Conservation (phyloP, 192 early-diverging fungal species). For the Coemansia interrupta region DNA sequence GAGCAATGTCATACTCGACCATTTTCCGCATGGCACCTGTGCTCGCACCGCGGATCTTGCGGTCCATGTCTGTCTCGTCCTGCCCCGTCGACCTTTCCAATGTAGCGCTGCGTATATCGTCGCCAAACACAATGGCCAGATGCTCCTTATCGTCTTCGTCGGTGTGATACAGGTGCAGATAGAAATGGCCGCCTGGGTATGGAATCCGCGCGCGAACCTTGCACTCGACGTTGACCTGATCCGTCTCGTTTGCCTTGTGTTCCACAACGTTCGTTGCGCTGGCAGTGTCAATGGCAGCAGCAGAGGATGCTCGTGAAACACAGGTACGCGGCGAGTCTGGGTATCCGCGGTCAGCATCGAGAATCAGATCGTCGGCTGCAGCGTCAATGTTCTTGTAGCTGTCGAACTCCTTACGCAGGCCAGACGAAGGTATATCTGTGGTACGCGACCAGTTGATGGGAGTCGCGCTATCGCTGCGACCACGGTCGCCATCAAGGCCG, state of each 20-base stretch:
- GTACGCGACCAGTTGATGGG: constrained; percentile 32
- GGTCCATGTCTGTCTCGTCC: constrained; percentile 75
- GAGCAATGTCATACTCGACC: constrained; percentile 36
- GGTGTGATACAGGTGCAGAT: constrained; percentile 83
- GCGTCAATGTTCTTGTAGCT: background rate
- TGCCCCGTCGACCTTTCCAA: constrained; percentile 58
- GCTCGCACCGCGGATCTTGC: constrained; percentile 76
- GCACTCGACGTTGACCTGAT: constrained; percentile 17
- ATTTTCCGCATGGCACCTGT: constrained; percentile 54
- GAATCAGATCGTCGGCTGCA: constrained; percentile 32
- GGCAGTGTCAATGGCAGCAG: constrained; percentile 9
- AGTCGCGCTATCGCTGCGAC: constrained; percentile 15
- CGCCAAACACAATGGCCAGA: constrained; percentile 90
- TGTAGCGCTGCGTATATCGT: constrained; percentile 65
- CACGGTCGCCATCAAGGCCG: background rate
- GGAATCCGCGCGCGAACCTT: constrained; percentile 77
- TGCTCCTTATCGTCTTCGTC: constrained; percentile 86
- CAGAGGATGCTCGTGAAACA: constrained; percentile 22
- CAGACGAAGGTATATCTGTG: constrained; percentile 6
- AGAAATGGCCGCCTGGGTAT: constrained; percentile 72
- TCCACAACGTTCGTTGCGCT: constrained; percentile 5
- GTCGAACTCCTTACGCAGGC: background rate
- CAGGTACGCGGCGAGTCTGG: constrained; percentile 14
- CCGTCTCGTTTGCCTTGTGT: background rate
- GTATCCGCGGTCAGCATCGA: constrained; percentile 3